Evolutionary conservation across 2,329 filamentous ascomycete genomes (phyloP).

Genomic region (Nemania serpens): DNA sequence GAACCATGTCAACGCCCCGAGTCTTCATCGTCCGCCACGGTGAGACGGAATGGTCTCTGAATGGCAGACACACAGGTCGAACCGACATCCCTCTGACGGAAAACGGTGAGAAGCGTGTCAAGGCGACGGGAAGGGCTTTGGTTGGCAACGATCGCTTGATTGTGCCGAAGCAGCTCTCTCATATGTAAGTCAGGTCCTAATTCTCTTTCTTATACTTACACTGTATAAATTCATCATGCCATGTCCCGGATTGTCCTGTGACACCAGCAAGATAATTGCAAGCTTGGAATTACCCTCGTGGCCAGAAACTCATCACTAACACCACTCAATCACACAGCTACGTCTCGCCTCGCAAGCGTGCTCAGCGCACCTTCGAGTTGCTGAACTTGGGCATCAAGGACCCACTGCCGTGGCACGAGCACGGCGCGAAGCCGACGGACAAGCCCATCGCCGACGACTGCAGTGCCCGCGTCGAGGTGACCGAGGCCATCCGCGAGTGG

Average conservation of each 20-base stretch:
- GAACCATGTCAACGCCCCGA: slow-evolving; percentile 60
- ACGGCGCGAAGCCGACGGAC: slow-evolving; percentile 44
- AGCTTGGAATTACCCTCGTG: too few species aligned
- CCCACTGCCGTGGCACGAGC: slow-evolving; percentile 70
- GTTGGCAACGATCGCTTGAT: slow-evolving; percentile 85
- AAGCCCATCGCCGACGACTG: slow-evolving; percentile 51
- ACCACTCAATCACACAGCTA: slow-evolving; percentile 55
- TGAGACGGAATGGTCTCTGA: slow-evolving; percentile 94
- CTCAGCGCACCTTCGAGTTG: slow-evolving; percentile 88
- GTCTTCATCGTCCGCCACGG: slow-evolving; percentile 87
- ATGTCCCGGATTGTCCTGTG: too few species aligned
- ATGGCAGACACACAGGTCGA: slow-evolving; percentile 79
- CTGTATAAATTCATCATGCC: too few species aligned
- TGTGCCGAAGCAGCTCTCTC: slow-evolving; percentile 77
- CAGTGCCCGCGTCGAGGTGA: slow-evolving; percentile 66
- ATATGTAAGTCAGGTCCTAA: slow-evolving; percentile 65
- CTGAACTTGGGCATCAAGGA: slow-evolving; percentile 74
- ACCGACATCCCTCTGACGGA: slow-evolving; percentile 86
- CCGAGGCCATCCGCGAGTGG: slow-evolving; percentile 79
- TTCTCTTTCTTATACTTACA: neutral
- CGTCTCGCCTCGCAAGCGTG: slow-evolving; percentile 83
- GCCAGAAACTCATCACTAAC: neutral
- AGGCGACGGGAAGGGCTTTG: slow-evolving; percentile 79
- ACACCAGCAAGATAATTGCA: too few species aligned
- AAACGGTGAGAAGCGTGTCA: slow-evolving; percentile 77